Conservation (phyloP, 1,139 yeast species). For the Geotrichum australiense region DNA sequence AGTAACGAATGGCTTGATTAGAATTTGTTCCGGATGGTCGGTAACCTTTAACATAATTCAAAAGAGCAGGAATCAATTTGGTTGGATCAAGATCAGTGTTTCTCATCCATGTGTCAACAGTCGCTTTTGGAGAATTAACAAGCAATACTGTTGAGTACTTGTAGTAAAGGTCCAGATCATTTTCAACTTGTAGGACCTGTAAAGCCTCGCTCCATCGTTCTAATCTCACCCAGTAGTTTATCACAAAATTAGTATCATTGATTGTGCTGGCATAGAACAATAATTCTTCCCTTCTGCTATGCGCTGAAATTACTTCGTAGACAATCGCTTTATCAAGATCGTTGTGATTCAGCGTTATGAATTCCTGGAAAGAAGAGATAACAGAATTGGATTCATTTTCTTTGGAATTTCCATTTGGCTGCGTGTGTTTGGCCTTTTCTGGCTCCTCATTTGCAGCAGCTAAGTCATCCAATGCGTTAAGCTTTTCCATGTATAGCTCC, state of each 20-base stretch:
- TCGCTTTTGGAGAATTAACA: slow-evolving; percentile 58
- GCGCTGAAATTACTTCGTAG: slow-evolving; percentile 63
- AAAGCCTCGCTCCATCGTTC: slow-evolving; percentile 74
- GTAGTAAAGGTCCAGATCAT: slow-evolving; percentile 49
- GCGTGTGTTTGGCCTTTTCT: slow-evolving; percentile 19
- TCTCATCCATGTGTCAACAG: slow-evolving; percentile 76
- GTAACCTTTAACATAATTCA: slow-evolving; percentile 43
- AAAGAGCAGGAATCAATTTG: slow-evolving; percentile 65
- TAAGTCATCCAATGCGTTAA: slow-evolving; percentile 43
- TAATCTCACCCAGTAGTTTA: slow-evolving; percentile 58
- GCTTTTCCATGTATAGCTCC: slow-evolving; percentile 51
- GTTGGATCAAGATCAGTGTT: slow-evolving; percentile 47
- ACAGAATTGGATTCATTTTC: slow-evolving; percentile 20
- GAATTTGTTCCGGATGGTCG: slow-evolving; percentile 33
- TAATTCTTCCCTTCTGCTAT: slow-evolving; percentile 58
- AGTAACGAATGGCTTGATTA: slow-evolving; percentile 61
- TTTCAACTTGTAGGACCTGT: slow-evolving; percentile 47
- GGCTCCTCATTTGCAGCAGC: slow-evolving; percentile 25
- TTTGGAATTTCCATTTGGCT: slow-evolving; percentile 24
- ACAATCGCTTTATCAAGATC: slow-evolving; percentile 57
- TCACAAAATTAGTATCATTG: slow-evolving; percentile 61
- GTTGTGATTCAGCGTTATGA: slow-evolving; percentile 45
- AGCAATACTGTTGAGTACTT: slow-evolving; percentile 61
- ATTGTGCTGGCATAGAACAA: slow-evolving; percentile 62
- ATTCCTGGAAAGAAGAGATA: slow-evolving; percentile 41